These are phyloP conservation scores for Primulina eburnea DNA, from an alignment of 257 asterid genomes.

Conservation along the genomic window DNA sequence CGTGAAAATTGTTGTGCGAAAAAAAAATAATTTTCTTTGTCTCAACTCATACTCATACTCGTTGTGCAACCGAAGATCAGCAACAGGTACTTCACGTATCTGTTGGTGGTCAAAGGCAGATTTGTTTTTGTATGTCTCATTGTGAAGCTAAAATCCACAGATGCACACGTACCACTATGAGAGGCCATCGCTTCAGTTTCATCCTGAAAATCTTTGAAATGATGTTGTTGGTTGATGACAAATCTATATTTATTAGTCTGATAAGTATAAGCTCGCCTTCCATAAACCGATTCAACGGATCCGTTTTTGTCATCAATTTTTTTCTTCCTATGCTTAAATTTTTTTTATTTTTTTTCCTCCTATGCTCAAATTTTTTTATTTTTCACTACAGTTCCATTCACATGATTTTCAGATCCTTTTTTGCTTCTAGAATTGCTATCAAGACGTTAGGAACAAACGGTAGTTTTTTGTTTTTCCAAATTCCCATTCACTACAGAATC, in stretches of 20 bases:
- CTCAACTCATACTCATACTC: too few species aligned
- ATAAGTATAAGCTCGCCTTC: slow-evolving; percentile 38
- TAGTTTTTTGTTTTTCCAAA: slow-evolving; percentile 24
- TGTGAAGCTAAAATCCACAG: slow-evolving; percentile 57
- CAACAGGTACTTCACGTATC: slow-evolving; percentile 20
- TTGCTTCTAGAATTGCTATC: slow-evolving; percentile 22
- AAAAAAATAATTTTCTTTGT: too few species aligned
- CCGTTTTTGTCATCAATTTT: slow-evolving; percentile 35
- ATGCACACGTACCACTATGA: slow-evolving; percentile 35
- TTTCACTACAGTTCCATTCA: too few species aligned
- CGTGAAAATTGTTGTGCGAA: too few species aligned
- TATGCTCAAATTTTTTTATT: too few species aligned
- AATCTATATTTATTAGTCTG: slow-evolving; percentile 39
- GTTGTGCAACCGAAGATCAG: too few species aligned
- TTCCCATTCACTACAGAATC: slow-evolving; percentile 24
- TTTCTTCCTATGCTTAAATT: too few species aligned
- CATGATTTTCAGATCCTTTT: slow-evolving; percentile 24
- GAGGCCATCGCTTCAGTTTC: slow-evolving; percentile 45
- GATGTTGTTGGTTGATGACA: slow-evolving; percentile 36
- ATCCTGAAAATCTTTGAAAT: slow-evolving; percentile 42
- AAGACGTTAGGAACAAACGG: slow-evolving; percentile 22
- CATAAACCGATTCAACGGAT: slow-evolving; percentile 34
- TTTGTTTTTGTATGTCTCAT: slow-evolving; percentile 39
- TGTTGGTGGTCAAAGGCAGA: slow-evolving; percentile 39
- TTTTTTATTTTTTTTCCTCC: too few species aligned